Evolutionary conservation across 257 asterid genomes (phyloP).

Genomic region (Gentiana macrophylla): DNA sequence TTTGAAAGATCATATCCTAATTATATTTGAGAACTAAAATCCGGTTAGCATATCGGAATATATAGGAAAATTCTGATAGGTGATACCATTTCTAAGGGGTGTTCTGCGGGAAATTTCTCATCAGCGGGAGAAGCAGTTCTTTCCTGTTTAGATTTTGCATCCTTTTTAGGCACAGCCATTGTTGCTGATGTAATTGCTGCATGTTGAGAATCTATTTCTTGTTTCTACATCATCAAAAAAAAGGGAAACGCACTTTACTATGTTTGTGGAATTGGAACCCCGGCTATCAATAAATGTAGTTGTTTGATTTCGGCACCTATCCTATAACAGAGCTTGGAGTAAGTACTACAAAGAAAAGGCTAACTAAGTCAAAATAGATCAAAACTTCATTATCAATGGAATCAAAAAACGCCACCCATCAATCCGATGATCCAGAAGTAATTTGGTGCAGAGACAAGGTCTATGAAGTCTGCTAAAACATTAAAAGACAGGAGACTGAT

Average conservation of each 20-base stretch:
- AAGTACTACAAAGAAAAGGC: constrained; percentile 1
- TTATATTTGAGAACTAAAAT: not conserved
- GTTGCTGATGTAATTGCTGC: not conserved
- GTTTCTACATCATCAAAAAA: not conserved
- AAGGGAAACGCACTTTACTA: constrained; percentile 10
- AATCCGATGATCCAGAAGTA: not conserved
- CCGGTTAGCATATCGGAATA: not conserved
- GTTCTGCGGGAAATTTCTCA: constrained; percentile 5
- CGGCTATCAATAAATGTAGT: constrained; percentile 1
- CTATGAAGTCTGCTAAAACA: not conserved
- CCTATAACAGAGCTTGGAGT: constrained; percentile 15
- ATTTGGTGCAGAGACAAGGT: not conserved
- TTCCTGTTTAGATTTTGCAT: constrained; percentile 1
- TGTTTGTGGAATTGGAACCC: constrained; percentile 8
- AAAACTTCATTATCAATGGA: not conserved
- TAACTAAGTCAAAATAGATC: not conserved
- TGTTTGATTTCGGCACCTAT: constrained; percentile 11
- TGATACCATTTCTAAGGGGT: constrained; percentile 6
- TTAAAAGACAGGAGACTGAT: not conserved
- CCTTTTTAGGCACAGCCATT: constrained; percentile 3
- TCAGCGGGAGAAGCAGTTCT: constrained; percentile 1
- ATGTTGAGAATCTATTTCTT: constrained; percentile 10
- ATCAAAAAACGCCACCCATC: too few relatives aligned
- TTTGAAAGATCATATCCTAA: not conserved
- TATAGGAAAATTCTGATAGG: not conserved